Conservation (phyloP, 176 grass and related monocot species). For the Secale cereale region DNA sequence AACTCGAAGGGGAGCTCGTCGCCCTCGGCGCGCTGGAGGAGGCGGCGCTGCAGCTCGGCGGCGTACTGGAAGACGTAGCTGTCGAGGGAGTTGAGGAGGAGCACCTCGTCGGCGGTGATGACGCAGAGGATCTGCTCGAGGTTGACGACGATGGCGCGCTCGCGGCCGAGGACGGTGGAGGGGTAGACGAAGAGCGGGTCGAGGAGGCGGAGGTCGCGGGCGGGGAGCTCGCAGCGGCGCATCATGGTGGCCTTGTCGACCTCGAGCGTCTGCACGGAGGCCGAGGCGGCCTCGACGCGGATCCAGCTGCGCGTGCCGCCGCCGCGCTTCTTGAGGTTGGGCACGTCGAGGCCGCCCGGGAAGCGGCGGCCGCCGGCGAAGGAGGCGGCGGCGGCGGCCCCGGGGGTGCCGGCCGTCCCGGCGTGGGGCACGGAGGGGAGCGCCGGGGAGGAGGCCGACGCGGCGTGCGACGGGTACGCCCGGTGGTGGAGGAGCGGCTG, state of each 20-base stretch:
- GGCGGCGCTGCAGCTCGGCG: slow-evolving; percentile 81
- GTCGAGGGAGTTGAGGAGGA: slow-evolving; percentile 88
- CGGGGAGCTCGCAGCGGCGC: slow-evolving; percentile 92
- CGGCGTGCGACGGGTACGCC: too few relatives aligned
- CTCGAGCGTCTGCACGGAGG: slow-evolving; percentile 63
- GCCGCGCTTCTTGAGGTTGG: slow-evolving; percentile 78
- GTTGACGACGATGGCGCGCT: slow-evolving; percentile 97
- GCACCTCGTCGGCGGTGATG: slow-evolving; percentile 94
- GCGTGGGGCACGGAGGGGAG: too few relatives aligned
- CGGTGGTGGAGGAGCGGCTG: too few relatives aligned
- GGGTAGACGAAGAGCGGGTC: slow-evolving; percentile 99
- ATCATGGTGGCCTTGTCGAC: slow-evolving; percentile 94
- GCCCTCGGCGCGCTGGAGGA: slow-evolving; percentile 44
- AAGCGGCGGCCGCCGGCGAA: slow-evolving; percentile 33
- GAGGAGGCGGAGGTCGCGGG: slow-evolving; percentile 94
- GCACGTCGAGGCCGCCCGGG: slow-evolving; percentile 51
- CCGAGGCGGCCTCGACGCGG: slow-evolving; percentile 70
- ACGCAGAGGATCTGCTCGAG: slow-evolving; percentile 96
- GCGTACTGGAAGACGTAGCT: slow-evolving; percentile 89
- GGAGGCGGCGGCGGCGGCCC: too few relatives aligned
- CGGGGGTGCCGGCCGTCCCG: too few relatives aligned
- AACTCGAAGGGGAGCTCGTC: slow-evolving; percentile 93
- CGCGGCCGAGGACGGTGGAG: slow-evolving; percentile 77
- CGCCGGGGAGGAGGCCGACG: too few relatives aligned
- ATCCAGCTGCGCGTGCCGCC: slow-evolving; percentile 84